These are phyloP conservation scores for Phytomonas sp. DNA, from an alignment of 208 protist species.

Conservation along the genomic window DNA sequence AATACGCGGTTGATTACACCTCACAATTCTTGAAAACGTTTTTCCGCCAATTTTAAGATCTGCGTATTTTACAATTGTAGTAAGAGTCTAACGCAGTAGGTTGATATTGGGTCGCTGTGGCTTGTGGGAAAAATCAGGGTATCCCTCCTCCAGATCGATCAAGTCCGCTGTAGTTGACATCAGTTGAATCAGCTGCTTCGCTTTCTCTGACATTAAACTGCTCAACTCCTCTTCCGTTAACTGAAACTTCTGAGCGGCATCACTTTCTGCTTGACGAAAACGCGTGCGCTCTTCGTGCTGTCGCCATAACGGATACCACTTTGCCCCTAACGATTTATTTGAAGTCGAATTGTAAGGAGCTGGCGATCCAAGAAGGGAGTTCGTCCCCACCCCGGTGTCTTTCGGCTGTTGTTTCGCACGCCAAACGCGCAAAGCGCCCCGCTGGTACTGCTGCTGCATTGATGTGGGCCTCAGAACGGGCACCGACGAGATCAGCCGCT, in stretches of 20 bases:
- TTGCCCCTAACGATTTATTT: background rate
- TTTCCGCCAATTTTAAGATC: background rate
- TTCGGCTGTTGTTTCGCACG: too few relatives aligned
- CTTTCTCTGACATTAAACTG: background rate
- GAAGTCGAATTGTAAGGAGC: too few relatives aligned
- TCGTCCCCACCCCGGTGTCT: too few relatives aligned
- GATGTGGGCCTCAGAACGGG: too few relatives aligned
- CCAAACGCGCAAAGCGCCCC: too few relatives aligned
- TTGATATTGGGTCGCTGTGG: background rate
- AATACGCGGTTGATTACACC: background rate
- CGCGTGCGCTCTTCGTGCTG: background rate
- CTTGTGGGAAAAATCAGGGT: background rate
- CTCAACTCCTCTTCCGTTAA: background rate
- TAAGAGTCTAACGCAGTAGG: background rate
- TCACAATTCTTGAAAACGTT: background rate
- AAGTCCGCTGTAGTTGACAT: background rate
- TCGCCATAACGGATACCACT: background rate
- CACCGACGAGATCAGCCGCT: too few relatives aligned
- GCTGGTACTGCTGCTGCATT: too few relatives aligned
- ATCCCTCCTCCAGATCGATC: background rate
- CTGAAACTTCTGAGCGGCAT: background rate
- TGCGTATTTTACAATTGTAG: background rate
- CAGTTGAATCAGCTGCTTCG: background rate
- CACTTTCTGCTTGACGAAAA: background rate
- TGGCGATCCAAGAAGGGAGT: too few relatives aligned